A percentile compares a stretch with the other conserved stretches of the same genome.
These are phyloP conservation scores for Halophytophthora polymorphica DNA, from an alignment of 352 stramenopile genomes.

Conservation along the genomic window DNA sequence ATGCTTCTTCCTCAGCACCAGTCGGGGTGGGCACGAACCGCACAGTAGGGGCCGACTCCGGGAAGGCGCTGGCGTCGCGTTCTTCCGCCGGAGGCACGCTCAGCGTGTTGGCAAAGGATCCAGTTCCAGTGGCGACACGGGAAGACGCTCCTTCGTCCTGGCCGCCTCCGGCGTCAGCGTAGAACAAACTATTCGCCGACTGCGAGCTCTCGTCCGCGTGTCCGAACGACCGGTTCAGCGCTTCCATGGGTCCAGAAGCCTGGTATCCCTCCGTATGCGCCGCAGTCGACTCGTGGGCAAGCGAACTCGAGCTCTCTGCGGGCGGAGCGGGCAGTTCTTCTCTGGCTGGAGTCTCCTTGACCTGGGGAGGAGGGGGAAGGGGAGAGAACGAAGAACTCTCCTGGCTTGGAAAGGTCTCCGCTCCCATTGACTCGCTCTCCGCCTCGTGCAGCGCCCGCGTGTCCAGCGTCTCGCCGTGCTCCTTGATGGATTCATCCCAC, in stretches of 20 bases:
- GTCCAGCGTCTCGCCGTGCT: constrained; percentile 5
- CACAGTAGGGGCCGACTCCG: constrained; percentile 21
- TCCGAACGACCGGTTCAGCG: no score
- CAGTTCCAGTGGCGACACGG: constrained; percentile 9
- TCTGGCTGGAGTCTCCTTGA: no score
- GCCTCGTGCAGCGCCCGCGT: constrained; percentile 19
- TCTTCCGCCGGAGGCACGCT: constrained; percentile 8
- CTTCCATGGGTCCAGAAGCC: no score
- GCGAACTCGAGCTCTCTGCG: no score
- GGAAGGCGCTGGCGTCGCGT: constrained; percentile 19
- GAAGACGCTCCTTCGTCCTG: constrained; percentile 8
- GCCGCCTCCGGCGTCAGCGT: not conserved
- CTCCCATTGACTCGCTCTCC: constrained; percentile 9
- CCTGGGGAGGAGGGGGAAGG: no score
- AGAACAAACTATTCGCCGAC: constrained; percentile 1
- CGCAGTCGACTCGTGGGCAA: no score
- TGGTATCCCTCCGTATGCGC: no score
- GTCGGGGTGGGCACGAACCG: constrained; percentile 32
- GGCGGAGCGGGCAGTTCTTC: no score
- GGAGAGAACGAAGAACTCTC: constrained; percentile 6
- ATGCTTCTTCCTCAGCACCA: constrained; percentile 14
- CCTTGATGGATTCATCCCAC: constrained; percentile 30
- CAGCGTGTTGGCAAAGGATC: constrained; percentile 24
- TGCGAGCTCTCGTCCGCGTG: constrained; percentile 1
- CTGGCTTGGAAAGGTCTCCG: constrained; percentile 4